phyloP scores from a whole-genome alignment of 2,329 filamentous ascomycete species.

The Microdochium bolleyi region DNA sequence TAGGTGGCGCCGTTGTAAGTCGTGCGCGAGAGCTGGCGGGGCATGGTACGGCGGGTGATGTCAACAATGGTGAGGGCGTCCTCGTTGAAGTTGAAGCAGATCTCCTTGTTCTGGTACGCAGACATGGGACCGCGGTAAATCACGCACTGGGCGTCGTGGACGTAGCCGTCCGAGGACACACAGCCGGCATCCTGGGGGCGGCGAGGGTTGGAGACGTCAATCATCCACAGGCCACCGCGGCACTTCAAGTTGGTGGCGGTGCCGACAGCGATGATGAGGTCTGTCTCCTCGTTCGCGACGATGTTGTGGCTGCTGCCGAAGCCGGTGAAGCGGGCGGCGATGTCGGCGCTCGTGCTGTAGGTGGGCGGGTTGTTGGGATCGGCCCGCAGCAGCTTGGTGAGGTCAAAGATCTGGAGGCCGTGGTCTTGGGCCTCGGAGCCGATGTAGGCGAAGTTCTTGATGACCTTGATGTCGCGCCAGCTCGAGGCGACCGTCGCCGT shows the following conservation, averaged over 20 bases:
- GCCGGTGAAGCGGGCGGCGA: conserved; percentile 24
- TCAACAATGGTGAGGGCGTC: conserved; percentile 46
- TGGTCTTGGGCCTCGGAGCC: conserved; percentile 36
- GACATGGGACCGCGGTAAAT: conserved; percentile 42
- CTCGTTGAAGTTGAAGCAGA: conserved; percentile 50
- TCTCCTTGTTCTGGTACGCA: conserved; percentile 37
- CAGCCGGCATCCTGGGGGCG: conserved; percentile 46
- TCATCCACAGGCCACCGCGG: conserved; percentile 45
- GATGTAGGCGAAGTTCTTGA: conserved; percentile 25
- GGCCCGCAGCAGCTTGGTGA: conserved; percentile 42
- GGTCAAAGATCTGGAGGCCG: conserved; percentile 56
- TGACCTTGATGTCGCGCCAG: conserved; percentile 34
- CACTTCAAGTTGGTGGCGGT: conserved; percentile 31
- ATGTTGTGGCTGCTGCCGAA: conserved; percentile 42
- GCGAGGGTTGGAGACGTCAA: conserved; percentile 45
- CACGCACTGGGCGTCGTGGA: conserved; percentile 48
- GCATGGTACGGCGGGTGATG: conserved; percentile 38
- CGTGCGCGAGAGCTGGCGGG: conserved; percentile 40
- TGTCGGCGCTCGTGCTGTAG: conserved; percentile 24
- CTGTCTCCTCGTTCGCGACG: conserved; percentile 39
- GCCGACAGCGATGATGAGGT: conserved; percentile 37
- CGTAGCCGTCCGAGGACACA: conserved; percentile 45
- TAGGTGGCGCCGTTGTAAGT: conserved; percentile 48
- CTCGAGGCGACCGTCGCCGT: conserved; percentile 22
- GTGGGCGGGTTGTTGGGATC: conserved; percentile 27